Base-by-base conservation (phyloP, 495 filamentous ascomycete species). In the Pseudevernia furfuracea region DNA sequence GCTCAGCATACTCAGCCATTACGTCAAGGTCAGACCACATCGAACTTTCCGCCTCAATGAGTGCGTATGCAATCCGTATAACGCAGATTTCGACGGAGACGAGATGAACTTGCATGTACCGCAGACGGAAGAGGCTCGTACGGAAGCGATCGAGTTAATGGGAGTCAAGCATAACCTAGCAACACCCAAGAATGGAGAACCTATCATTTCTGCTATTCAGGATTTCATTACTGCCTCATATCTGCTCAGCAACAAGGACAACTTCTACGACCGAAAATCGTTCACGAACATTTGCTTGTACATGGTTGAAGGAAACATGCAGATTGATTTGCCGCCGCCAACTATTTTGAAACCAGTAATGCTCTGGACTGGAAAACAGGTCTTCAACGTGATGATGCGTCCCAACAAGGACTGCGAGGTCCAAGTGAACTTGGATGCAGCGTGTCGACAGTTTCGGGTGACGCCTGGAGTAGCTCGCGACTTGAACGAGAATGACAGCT, bases 91-190 rank as follows among this genome's bases (percentile, higher is more conserved):
- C 72, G 94, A 98, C 70, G 94, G 94, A 68, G 94, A 98, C 67
- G 94, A 98, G 75, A 98, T 98, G 94, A 98, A 98, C 70, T 75
- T 98, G 66, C 94, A 98, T 75, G 92, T 98, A 8, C 94, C 94
- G 21, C 94, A 98, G 73, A 98, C 95, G 3, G 94, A 97, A 77
- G 94, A 98, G 76, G 94, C 94, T 17, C 84, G 95, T 58, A 88
- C 92, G 11, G 94, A 98, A 72, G 94, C 94, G 0, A 94, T 96
- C 74, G 89, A 92, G 71, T 76, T 98, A 49, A 98, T 98, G 95
- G 95, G 95, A 57, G 94, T 98, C 4, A 96, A 97, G 75, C 85
- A 97, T 77, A 98, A 98, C 72, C 75, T 98, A 56, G 88, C 86
- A 17, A 98, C 94, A 0, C 94, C 94, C 0, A 96, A 96, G 73